A percentile compares a stretch with the other conserved stretches of the same genome.
phyloP scores from a whole-genome alignment of 495 filamentous ascomycete genomes.

The Neurospora sp. region DNA sequence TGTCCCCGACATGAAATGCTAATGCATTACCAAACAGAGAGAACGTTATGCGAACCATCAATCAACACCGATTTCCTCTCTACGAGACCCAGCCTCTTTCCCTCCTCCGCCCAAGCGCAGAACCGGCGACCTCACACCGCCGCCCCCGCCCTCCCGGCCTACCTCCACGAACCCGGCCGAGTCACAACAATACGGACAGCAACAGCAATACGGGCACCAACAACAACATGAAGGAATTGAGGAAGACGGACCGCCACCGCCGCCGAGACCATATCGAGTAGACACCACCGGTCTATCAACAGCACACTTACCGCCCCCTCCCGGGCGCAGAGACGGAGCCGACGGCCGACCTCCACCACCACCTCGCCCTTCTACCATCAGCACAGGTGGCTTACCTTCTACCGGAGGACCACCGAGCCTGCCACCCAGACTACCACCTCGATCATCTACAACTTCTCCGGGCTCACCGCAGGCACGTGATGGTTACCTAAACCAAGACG shows the following conservation, averaged over 20 bases:
- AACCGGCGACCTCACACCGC: constrained; percentile 5
- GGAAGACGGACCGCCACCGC: constrained; percentile 34
- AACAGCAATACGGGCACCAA: constrained; percentile 28
- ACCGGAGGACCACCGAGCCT: constrained; percentile 49
- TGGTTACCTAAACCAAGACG: constrained; percentile 54
- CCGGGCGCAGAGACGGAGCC: constrained; percentile 44
- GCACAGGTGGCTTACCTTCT: neutral
- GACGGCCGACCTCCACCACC: constrained; percentile 22
- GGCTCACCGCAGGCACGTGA: constrained; percentile 21
- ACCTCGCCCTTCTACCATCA: constrained; percentile 13
- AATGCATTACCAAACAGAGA: neutral
- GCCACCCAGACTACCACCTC: constrained; percentile 51
- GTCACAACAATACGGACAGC: constrained; percentile 8
- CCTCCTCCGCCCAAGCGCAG: constrained; percentile 70
- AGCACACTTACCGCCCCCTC: constrained; percentile 60
- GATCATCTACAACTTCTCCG: constrained; percentile 38
- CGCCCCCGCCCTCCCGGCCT: constrained; percentile 1
- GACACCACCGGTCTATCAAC: constrained; percentile 66
- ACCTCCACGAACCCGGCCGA: neutral
- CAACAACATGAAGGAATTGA: constrained; percentile 26
- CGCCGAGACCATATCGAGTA: constrained; percentile 57
- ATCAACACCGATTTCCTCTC: constrained; percentile 52
- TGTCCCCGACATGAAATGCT: neutral
- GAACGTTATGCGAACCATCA: neutral
- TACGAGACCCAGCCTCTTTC: constrained; percentile 78